A percentile compares a stretch with the other conserved stretches of the same genome.
These are phyloP conservation scores for Triticum timopheevii DNA, from an alignment of 176 grass and related monocot genomes.

Conservation along the genomic window DNA sequence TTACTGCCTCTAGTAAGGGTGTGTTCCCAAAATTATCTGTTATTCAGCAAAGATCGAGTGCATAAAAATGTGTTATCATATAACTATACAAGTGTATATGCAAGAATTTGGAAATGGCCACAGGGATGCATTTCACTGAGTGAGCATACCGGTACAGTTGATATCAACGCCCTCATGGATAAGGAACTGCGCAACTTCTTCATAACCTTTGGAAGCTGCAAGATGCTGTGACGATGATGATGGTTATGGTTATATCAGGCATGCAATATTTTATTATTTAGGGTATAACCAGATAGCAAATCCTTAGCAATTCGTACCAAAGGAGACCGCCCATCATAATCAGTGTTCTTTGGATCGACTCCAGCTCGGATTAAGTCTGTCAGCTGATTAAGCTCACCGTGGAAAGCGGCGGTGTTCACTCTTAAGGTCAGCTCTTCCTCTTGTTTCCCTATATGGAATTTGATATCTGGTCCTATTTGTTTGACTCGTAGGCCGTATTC, in stretches of 20 bases:
- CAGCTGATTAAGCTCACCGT: slow-evolving; percentile 72
- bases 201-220: slow-evolving; percentile 69
- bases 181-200: slow-evolving; percentile 77
- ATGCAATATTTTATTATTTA: background rate
- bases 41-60: background rate
- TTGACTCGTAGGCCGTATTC: slow-evolving; percentile 62
- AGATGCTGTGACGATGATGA: slow-evolving; percentile 65
- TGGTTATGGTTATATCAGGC: background rate
- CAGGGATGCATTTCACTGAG: background rate
- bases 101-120: background rate
- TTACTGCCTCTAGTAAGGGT: slow-evolving; percentile 79
- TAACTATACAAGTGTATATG: background rate
- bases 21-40: slow-evolving; percentile 94
- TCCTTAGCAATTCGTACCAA: slow-evolving; percentile 46
- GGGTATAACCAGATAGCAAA: background rate
- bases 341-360: slow-evolving; percentile 80
- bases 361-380: slow-evolving; percentile 76
- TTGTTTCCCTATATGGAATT: slow-evolving; percentile 89
- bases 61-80: background rate
- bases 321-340: slow-evolving; percentile 88
- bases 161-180: slow-evolving; percentile 71
- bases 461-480: slow-evolving; percentile 82
- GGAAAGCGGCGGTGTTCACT: slow-evolving; percentile 76
- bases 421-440: slow-evolving; percentile 85
- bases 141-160: slow-evolving; percentile 55